Conservation (phyloP, 768 basidiomycete genomes). For the Clitopilus hobsonii region DNA sequence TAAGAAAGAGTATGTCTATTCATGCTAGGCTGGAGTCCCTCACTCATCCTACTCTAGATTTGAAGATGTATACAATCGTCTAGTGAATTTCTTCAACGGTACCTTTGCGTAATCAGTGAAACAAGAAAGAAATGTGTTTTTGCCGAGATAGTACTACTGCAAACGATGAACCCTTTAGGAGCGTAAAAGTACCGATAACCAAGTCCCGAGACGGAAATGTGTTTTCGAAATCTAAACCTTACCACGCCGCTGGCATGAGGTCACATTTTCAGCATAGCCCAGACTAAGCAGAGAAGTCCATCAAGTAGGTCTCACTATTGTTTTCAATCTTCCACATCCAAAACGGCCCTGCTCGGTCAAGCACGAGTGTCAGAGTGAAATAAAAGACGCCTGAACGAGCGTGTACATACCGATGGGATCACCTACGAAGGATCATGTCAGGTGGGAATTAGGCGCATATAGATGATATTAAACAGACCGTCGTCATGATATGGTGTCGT, state of each 20-base stretch:
- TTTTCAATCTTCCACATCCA: slow-evolving; percentile 65
- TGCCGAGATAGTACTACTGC: too few species aligned
- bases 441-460: background rate
- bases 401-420: slow-evolving; percentile 62
- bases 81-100: slow-evolving; percentile 44
- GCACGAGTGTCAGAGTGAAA: too few species aligned
- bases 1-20: slow-evolving; percentile 42
- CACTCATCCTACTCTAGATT: slow-evolving; percentile 22
- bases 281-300: slow-evolving; percentile 16
- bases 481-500: slow-evolving; percentile 55
- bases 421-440: slow-evolving; percentile 32
- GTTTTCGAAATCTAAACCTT: too few species aligned
- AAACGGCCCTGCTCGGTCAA: slow-evolving; percentile 54
- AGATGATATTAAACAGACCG: slow-evolving; percentile 26
- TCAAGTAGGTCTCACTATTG: slow-evolving; percentile 27
- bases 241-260: too few species aligned
- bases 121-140: too few species aligned
- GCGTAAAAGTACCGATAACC: too few species aligned
- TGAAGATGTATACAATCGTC: slow-evolving; percentile 51
- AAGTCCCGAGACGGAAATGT: too few species aligned
- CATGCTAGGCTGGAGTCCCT: background rate
- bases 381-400: too few species aligned
- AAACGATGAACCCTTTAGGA: too few species aligned
- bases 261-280: background rate
- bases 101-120: slow-evolving; percentile 16